These are phyloP conservation scores for Ricinus communis DNA, from an alignment of 345 rosid species.

Conservation along the genomic window DNA sequence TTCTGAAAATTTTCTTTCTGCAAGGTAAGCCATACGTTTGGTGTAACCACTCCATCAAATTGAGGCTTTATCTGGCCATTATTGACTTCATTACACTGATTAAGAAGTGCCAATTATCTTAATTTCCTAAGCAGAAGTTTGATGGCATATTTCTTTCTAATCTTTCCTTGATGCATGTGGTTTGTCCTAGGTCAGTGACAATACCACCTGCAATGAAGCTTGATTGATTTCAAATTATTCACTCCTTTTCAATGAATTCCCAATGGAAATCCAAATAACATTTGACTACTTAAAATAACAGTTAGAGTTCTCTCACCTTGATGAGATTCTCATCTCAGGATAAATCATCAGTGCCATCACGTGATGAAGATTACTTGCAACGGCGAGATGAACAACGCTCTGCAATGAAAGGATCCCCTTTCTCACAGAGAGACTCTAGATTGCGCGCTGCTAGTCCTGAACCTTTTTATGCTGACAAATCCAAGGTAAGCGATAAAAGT, in stretches of 20 bases:
- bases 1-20: not conserved
- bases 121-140: not conserved
- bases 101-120: slow-evolving; percentile 6
- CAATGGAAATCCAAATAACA: slow-evolving; percentile 8
- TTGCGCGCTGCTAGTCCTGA: slow-evolving; percentile 63
- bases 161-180: not conserved
- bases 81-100: not conserved
- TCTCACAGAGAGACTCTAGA: slow-evolving; percentile 65
- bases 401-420: slow-evolving; percentile 38
- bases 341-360: slow-evolving; percentile 51
- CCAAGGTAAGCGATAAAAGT: slow-evolving; percentile 57
- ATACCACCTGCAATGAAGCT: not conserved
- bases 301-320: slow-evolving; percentile 34
- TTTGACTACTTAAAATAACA: slow-evolving; percentile 19
- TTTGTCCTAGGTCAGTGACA: slow-evolving; percentile 8
- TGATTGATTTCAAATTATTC: not conserved
- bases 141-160: not conserved
- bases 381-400: slow-evolving; percentile 48
- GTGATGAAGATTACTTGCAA: slow-evolving; percentile 51
- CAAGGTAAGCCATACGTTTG: slow-evolving; percentile 1
- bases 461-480: slow-evolving; percentile 43
- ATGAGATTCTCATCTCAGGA: slow-evolving; percentile 71
- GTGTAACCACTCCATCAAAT: not conserved
- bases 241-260: slow-evolving; percentile 5
- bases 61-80: not conserved